Evolutionary conservation across 441 rosid species (phyloP), one percentile per base, ranked within the genome.

Genomic region (Cnidoscolus chayamansa): DNA sequence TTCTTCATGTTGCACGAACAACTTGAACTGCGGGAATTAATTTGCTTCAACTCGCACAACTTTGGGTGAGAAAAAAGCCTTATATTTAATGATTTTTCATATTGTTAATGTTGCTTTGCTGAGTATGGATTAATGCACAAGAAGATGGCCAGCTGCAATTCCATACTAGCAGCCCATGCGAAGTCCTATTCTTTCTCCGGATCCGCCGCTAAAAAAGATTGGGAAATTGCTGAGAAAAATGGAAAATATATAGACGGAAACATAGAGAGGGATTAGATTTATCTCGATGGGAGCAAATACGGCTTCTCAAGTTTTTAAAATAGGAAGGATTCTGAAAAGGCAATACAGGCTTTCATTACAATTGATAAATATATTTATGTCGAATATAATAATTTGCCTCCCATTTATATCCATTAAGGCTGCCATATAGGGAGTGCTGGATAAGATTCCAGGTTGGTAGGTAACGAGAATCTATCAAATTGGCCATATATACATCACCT

Each of bases 1-100:
- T 43, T 2, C 0, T 65, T 77, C 85, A 77, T 81, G 75, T 59
- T 19, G 35, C 40, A 20, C 5, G n/a, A 62, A 45, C 49, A 47
- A 51, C 70, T 56, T 67, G 2, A n/a, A 32, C 43, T 4, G 55
- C 1, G 10, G 10, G 10, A 12, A 10, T 32, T 25, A 50, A 45
- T 6, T 31, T 67, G 25, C 31, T 25, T 15, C 25, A 37, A 20
- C 62, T 17, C 55, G 43, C 66, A 69, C 16, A 35, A 6, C 51
- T 67, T 48, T 48, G 16, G 31, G 68, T 5, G 13, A 47, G 1
- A 59, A 17, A 20, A 13, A 43, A 0, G 66, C 45, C 7, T 13
- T 30, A 1, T 9, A 20, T 56, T 45, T 49, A 17, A 60, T 0
- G 12, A 32, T 32, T 43, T 50, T 70, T 19, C 7, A 30, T 45